Conservation (phyloP, 2,329 filamentous ascomycete species). For the Parasarocladium wereldwijsianum region DNA sequence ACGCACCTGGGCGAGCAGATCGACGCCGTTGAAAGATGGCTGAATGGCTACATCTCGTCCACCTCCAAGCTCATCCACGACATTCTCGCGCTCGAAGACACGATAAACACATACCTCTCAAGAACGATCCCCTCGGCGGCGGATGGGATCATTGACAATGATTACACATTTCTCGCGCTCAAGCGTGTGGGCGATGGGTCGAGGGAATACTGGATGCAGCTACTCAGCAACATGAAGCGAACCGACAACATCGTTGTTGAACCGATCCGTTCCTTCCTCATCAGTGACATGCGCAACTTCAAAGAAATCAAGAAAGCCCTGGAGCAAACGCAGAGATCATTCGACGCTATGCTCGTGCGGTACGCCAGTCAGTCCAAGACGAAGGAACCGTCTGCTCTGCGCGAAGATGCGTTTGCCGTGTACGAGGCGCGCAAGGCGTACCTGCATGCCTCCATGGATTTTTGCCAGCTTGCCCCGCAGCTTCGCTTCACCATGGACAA, state of each 20-base stretch:
- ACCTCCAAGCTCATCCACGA: constrained; percentile 42
- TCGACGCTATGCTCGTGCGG: constrained; percentile 66
- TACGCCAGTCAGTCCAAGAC: constrained; percentile 80
- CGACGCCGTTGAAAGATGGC: constrained; percentile 83
- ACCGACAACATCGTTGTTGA: constrained; percentile 67
- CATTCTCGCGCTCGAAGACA: constrained; percentile 61
- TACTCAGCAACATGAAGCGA: constrained; percentile 59
- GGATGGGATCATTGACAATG: constrained; percentile 81
- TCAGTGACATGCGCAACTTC: constrained; percentile 67
- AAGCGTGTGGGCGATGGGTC: constrained; percentile 74
- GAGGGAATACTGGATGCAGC: constrained; percentile 72
- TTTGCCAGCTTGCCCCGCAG: constrained; percentile 76
- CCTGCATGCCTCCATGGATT: constrained; percentile 85
- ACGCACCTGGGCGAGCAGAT: constrained; percentile 84
- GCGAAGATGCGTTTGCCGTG: constrained; percentile 91
- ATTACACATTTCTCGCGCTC: constrained; percentile 82
- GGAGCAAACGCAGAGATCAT: constrained; percentile 69
- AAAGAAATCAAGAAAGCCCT: constrained; percentile 68
- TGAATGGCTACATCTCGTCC: constrained; percentile 45
- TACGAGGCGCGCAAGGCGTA: constrained; percentile 88
- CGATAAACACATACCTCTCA: constrained; percentile 62
- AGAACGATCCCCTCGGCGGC: constrained; percentile 65
- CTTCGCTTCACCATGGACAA: constrained; percentile 73
- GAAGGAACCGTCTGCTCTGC: constrained; percentile 79
- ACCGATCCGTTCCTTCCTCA: constrained; percentile 65